Conservation (phyloP, 2,329 filamentous ascomycete genomes). For the Albophoma yamanashiensis region DNA sequence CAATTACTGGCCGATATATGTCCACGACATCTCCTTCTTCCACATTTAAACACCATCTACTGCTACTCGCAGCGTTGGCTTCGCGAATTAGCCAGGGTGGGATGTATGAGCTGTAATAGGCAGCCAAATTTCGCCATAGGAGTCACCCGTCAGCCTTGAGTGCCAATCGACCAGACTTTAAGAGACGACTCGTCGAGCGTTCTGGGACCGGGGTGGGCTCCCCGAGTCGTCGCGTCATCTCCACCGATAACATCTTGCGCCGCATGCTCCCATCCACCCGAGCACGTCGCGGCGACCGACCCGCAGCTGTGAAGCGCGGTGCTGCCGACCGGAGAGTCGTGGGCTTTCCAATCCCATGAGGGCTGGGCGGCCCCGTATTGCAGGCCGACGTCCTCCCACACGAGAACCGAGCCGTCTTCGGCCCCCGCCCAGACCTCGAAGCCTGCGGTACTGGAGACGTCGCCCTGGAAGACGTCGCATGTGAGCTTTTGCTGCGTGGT, state of each 20-base stretch:
- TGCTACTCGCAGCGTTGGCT: too few relatives aligned
- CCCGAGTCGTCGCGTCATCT: not conserved
- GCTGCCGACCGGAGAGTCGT: constrained; percentile 36
- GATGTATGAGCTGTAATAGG: not conserved
- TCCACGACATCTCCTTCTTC: not conserved
- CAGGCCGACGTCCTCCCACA: constrained; percentile 47
- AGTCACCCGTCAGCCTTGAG: not conserved
- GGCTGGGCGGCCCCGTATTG: constrained; percentile 30
- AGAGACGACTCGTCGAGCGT: constrained; percentile 11
- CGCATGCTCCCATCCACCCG: constrained; percentile 38
- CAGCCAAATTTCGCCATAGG: not conserved
- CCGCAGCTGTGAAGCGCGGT: constrained; percentile 41
- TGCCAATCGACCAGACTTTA: constrained; percentile 11
- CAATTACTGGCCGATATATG: too few relatives aligned
- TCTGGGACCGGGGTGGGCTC: not conserved
- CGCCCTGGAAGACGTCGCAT: constrained; percentile 41
- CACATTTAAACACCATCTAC: not conserved
- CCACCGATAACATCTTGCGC: not conserved
- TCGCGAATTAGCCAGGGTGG: not conserved
- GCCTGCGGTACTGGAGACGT: constrained; percentile 20
- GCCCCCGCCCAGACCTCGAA: constrained; percentile 56
- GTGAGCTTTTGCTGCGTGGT: constrained; percentile 44
- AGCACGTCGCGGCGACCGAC: constrained; percentile 45
- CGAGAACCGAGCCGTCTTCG: constrained; percentile 39
- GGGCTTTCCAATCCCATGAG: constrained; percentile 39